Evolutionary conservation across 257 asterid genomes (phyloP), one percentile per base, ranked within the genome.

Genomic region (Capsicum pubescens): DNA sequence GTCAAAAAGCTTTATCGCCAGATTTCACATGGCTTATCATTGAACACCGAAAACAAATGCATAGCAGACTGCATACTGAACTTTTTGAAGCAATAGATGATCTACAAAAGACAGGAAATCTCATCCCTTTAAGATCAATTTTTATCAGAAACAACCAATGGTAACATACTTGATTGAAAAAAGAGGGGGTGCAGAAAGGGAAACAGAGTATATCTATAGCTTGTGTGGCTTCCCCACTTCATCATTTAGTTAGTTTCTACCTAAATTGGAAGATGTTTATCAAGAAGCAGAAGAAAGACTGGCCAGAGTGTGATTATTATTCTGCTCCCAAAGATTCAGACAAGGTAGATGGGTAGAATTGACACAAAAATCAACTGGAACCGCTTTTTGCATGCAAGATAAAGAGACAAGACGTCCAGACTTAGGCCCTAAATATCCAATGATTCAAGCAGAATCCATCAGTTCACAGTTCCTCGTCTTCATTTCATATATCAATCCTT

Each of bases 71-170:
- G 54, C 48, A 26, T 55, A 54, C 9, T 54, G 64, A 77, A 77
- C 11, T 2, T 54, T 77, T 52, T 52, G 81, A 77, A 77, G 82
- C 48, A 15, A 77, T 6, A 54, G 26, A 77, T 54, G 82, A 52
- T 54, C 54, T 5, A 77, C 42, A 58, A 54, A 54, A 54, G 79
- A 14, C 64, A 8, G 48, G 59, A 54, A 54, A 54, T 54, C 3
- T 26, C 26, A 50, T 74, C 16, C 61, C 42, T 74, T 50, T 19
- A 50, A 48, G 13, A 19, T n/a, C 44, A 74, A 7, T 19, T 21
- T 74, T 74, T 50, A 50, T 44, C 58, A 71, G 4, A n/a, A 44
- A 44, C 15, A 71, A 10, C 42, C 81, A 50, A 19, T 50, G 81
- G 0, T 50, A 77, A 15, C 82, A 77, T 26, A 54, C 50, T 54